Base-by-base conservation (phyloP, 495 filamentous ascomycete species). In the Lophiotrema nucula region DNA sequence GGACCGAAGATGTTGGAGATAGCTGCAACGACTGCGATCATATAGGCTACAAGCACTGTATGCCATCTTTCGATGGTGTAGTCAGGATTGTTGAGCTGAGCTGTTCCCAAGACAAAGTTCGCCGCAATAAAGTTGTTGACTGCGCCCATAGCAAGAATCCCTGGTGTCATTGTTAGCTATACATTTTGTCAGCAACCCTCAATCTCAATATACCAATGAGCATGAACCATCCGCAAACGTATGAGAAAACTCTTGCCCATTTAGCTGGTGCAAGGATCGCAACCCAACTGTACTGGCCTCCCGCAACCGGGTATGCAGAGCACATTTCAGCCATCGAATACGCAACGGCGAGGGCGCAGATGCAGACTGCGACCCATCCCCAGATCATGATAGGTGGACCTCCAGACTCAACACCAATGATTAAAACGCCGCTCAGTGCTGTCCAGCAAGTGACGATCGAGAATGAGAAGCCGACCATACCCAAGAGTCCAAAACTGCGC, bases 291-390 rank as follows among this genome's bases (percentile, higher is more conserved):
- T 83, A 83, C 47, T 83, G 80, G 2, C 78, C 79, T 43, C 78
- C 78, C 15, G 77, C 76, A 15, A 79, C 74, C 0, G 79, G 79
- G 58, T 76, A 81, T 62, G 74, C 75, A 3, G 73, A 76, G 48
- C 79, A 82, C 76, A 80, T 83, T 60, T 82, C 80, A 13, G 81
- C 80, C 79, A 84, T 79, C 0, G 79, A 75, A 38, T 80, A 76
- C 2, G 79, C 81, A 22, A 84, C 80, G 15, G 77, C 73, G 4
- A 83, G 58, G 2, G 78, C 76, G 13, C 79, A 53, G 4, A 77
- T 37, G 54, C 76, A 77, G 19, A 82, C 73, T 13, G 72, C 80
- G 19, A 84, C 69, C 73, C 78, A 84, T 41, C 75, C 73, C 60
- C 78, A 82, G 1, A 84, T 70, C 76, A 84, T 82, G 11, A 84